Conservation (phyloP, 768 basidiomycete species). For the Porphyrellus cyaneotinctus region DNA sequence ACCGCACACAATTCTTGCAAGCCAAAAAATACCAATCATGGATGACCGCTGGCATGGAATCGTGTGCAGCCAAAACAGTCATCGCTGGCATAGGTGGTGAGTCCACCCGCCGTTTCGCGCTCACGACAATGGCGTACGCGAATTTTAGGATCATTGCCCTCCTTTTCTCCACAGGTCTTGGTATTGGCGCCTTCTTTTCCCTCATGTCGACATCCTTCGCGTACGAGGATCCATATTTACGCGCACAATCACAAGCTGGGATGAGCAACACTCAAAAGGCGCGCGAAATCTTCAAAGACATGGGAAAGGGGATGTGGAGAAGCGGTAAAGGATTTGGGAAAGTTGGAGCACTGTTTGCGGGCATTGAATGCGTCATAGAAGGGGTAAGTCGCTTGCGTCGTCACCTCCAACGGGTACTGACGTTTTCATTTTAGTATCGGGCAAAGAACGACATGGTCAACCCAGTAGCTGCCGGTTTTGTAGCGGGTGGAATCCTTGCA, state of each 20-base stretch:
- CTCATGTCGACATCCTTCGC: conserved; percentile 94
- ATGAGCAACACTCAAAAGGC: conserved; percentile 74
- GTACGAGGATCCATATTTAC: conserved; percentile 88
- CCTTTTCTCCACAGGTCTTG: conserved; percentile 59
- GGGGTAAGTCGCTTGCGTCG: conserved; percentile 55
- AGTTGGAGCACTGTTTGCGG: conserved; percentile 92
- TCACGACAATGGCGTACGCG: not conserved
- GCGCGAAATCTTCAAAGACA: conserved; percentile 82
- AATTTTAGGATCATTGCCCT: conserved; percentile 1
- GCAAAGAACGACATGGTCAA: conserved; percentile 95
- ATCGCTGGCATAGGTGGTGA: conserved; percentile 81
- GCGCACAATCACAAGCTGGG: conserved; percentile 53
- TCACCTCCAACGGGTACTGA: not conserved
- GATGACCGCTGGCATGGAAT: conserved; percentile 73
- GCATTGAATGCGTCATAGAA: conserved; percentile 93
- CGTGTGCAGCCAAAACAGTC: conserved; percentile 78
- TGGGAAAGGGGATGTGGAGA: conserved; percentile 89
- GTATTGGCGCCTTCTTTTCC: conserved; percentile 91
- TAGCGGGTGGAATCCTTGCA: conserved; percentile 86
- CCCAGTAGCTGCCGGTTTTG: conserved; percentile 80
- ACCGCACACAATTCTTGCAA: conserved; percentile 61
- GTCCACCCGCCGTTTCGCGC: conserved; percentile 23
- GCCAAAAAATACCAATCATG: conserved; percentile 74
- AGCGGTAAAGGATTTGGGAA: conserved; percentile 91
- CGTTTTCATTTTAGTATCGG: conserved; percentile 61